Evolutionary conservation across 1,284 basidiomycete species (phyloP), one percentile per base, ranked within the genome.

Genomic region (Coriolopsis trogii): DNA sequence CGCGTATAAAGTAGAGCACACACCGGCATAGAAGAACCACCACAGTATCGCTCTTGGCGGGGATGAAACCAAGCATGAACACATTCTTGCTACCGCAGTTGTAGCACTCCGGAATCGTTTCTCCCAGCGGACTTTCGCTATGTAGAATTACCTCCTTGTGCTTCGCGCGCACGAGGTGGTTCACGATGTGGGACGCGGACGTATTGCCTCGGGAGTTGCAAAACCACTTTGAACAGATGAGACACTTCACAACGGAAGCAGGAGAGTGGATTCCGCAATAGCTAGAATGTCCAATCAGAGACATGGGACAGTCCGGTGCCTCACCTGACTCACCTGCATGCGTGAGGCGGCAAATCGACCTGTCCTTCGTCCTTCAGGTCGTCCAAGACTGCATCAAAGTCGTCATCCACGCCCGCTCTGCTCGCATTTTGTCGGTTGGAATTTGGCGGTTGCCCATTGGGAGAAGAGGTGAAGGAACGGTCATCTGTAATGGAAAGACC

Each of bases 51-150:
- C 93, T 95, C 76, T 99, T 99, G 13, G 97, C 97, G 3, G 97
- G 97, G 63, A 99, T 98, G 69, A 99, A 99, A 2, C 97, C 97
- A 18, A 99, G 84, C 84, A 98, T 93, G 67, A 99, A 99, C 23
- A 98, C 96, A 63, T 99, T 99, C 75, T 98, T 98, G 75, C 92
- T 95, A n/a, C 97, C 97, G 67, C 97, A 99, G 68, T 96, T 95
- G 78, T 99, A 99, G 72, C 93, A 96, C 72, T 99, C 97, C 0
- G 97, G 97, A 0, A 92, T 91, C 0, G 96, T 99, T 71, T 99
- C 97, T 5, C 97, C 97, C 1, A 99, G 79, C 1, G 95, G 93
- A 50, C 91, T 91, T 64, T 99, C 95, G 47, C 91, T 89, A 68
- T 99, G 97, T 40, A 99, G 75, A 55, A 95, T 91, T 55, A 99